Percentiles rank a stretch among this genome's conserved stretches.
Conservation (phyloP, 768 basidiomycete species). For the Boletus rex-veris region DNA sequence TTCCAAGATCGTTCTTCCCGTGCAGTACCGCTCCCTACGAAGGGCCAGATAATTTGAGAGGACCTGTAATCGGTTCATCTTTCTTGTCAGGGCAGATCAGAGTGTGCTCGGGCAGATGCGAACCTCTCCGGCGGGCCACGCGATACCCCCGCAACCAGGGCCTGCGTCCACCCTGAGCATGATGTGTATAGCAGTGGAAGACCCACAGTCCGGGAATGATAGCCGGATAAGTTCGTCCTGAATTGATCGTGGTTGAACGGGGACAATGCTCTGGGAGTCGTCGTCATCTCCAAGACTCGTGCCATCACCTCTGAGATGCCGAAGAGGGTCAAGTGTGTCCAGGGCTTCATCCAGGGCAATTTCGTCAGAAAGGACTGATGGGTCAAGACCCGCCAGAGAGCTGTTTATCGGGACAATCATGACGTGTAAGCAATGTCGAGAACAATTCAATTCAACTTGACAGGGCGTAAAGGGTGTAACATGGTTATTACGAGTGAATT, state of each 20-base stretch:
- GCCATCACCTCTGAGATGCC: constrained; percentile 53
- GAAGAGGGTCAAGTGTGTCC: constrained; percentile 55
- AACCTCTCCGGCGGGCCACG: constrained; percentile 92
- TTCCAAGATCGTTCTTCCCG: constrained; percentile 64
- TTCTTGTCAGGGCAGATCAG: neutral
- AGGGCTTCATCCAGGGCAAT: constrained; percentile 53
- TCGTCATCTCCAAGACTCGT: constrained; percentile 26
- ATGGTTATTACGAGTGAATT: neutral
- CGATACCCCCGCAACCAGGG: constrained; percentile 88
- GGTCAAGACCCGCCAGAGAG: constrained; percentile 3
- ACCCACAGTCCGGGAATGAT: constrained; percentile 27
- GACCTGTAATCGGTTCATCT: constrained; percentile 45
- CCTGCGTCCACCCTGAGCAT: constrained; percentile 68
- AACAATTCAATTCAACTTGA: neutral
- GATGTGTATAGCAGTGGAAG: constrained; percentile 25
- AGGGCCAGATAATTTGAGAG: constrained; percentile 71
- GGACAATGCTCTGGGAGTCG: constrained; percentile 39
- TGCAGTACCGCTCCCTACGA: constrained; percentile 46
- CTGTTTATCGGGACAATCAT: constrained; percentile 2
- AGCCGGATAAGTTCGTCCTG: constrained; percentile 47
- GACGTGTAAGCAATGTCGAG: neutral
- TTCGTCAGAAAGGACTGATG: constrained; percentile 21
- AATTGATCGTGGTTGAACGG: constrained; percentile 51
- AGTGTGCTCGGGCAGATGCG: constrained; percentile 14
- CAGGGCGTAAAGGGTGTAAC: neutral